Evolutionary conservation across 768 basidiomycete species (phyloP).

Genomic region (Atractiella rhizophila): DNA sequence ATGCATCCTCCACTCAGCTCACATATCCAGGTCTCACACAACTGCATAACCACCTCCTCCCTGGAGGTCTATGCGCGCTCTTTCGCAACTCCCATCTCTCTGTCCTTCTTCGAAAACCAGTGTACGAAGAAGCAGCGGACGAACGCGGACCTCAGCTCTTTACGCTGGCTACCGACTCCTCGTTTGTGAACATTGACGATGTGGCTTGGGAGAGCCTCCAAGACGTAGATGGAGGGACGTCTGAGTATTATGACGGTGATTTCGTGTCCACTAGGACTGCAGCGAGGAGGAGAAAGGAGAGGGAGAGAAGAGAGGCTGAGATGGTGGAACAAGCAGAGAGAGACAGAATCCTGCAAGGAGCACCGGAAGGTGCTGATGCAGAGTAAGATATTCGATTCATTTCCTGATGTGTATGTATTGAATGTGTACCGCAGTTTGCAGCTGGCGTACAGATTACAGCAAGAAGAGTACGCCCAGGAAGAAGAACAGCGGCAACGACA

Average conservation of each 20-base stretch:
- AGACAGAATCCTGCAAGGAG: conserved; percentile 2
- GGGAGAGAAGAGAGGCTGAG: conserved; percentile 14
- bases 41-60: conserved; percentile 30
- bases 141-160: conserved; percentile 34
- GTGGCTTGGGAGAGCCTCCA: conserved; percentile 79
- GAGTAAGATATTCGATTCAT: conserved; percentile 29
- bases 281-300: conserved; percentile 20
- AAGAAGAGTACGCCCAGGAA: conserved; percentile 41
- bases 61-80: conserved; percentile 48
- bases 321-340: conserved; percentile 28
- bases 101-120: conserved; percentile 37
- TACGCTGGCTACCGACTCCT: conserved; percentile 60
- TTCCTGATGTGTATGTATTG: not conserved
- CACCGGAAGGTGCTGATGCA: conserved; percentile 18
- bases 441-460: conserved; percentile 51
- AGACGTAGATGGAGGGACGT: conserved; percentile 56
- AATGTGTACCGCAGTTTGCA: conserved; percentile 27
- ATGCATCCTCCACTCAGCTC: conserved; percentile 48
- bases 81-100: conserved; percentile 77
- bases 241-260: conserved; percentile 50
- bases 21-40: conserved; percentile 71
- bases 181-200: conserved; percentile 46
- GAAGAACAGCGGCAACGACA: conserved; percentile 15
- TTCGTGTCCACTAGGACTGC: conserved; percentile 37
- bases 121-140: not conserved